Percentiles rank a stretch among this genome's conserved stretches.
Conservation (phyloP, 345 rosid species). For the Gossypium turneri region DNA sequence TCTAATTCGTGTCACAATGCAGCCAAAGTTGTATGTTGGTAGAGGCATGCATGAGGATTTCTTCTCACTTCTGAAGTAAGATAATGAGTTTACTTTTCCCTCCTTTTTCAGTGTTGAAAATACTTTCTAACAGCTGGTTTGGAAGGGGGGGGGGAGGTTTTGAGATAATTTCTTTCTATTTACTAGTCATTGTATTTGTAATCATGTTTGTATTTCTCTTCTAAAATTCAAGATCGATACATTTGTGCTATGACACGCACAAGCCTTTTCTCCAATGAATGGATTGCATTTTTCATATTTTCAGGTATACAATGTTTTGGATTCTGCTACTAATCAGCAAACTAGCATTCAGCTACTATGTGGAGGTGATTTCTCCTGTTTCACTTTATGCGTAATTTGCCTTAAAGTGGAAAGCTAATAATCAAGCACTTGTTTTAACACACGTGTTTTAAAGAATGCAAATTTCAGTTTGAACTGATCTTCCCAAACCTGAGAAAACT, state of each 20-base stretch:
- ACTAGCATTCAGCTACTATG: constrained; percentile 95
- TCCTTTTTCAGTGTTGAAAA: background rate
- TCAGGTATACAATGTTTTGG: constrained; percentile 96
- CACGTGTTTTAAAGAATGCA: background rate
- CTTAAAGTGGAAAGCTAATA: constrained; percentile 2
- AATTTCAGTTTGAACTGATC: background rate
- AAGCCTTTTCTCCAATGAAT: constrained; percentile 8
- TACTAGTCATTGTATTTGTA: background rate
- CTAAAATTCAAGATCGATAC: constrained; percentile 1
- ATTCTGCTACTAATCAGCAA: constrained; percentile 82
- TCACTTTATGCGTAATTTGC: constrained; percentile 12
- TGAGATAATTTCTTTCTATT: constrained; percentile 4
- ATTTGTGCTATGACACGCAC: constrained; percentile 6
- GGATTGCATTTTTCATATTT: constrained; percentile 17
- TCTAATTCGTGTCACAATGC: constrained; percentile 24
- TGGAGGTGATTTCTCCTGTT: constrained; percentile 57
- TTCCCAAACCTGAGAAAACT: background rate
- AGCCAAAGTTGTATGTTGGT: constrained; percentile 92
- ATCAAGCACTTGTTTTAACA: background rate
- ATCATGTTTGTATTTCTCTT: constrained; percentile 1
- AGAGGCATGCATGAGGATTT: constrained; percentile 96
- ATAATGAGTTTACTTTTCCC: constrained; percentile 4
- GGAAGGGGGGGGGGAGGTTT: constrained; percentile 1
- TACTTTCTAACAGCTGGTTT: background rate
- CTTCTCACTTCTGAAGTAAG: constrained; percentile 88